These are phyloP conservation scores for Allium sativum DNA, from an alignment of 106 monocot species.

Conservation along the genomic window DNA sequence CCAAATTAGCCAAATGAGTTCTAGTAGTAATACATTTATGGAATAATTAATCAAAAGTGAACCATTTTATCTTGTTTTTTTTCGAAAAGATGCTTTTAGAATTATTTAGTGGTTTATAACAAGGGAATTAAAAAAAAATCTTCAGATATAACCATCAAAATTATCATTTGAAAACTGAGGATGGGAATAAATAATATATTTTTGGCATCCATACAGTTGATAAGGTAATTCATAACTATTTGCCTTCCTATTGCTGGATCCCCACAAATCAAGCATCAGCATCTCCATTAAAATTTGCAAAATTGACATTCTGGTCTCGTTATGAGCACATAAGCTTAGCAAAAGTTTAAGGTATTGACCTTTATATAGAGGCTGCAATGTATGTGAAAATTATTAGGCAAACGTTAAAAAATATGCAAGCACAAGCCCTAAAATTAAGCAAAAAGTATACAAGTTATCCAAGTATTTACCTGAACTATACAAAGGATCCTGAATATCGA, in stretches of 20 bases:
- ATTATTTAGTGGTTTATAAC: too few species aligned
- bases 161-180: constrained; percentile 92
- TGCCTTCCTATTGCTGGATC: constrained; percentile 14
- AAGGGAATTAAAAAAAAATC: too few species aligned
- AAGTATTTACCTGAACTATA: constrained; percentile 75
- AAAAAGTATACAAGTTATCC: neutral
- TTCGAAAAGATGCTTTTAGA: too few species aligned
- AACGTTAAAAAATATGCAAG: too few species aligned
- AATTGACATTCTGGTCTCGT: constrained; percentile 61
- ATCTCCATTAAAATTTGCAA: constrained; percentile 80
- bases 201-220: constrained; percentile 82
- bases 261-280: constrained; percentile 85
- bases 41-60: too few species aligned
- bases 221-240: constrained; percentile 51
- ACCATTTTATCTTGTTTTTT: too few species aligned
- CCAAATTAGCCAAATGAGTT: too few species aligned
- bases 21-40: too few species aligned
- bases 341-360: constrained; percentile 88
- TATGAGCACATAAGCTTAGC: constrained; percentile 82
- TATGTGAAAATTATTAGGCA: too few species aligned
- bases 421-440: neutral
- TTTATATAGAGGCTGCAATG: constrained; percentile 89
- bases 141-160: too few species aligned
- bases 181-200: constrained; percentile 73
- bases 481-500: constrained; percentile 84